Conservation (phyloP, 257 asterid genomes). For the Solanum chmielewskii region DNA sequence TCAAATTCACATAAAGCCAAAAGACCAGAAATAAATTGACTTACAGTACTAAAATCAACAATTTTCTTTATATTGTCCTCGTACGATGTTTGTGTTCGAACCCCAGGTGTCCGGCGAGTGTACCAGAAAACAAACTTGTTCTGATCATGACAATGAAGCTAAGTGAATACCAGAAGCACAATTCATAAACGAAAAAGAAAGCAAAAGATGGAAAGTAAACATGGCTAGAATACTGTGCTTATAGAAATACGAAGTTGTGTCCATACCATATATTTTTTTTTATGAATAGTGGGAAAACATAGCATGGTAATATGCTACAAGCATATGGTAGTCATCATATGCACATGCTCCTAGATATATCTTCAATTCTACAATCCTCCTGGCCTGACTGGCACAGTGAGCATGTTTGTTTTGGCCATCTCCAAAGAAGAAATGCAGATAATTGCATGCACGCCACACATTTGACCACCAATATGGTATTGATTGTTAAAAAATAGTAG, state of each 20-base stretch:
- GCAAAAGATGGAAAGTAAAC: neutral
- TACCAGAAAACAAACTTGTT: conserved; percentile 86
- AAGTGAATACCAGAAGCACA: neutral
- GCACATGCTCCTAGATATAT: neutral
- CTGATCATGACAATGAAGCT: conserved; percentile 28
- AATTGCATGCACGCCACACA: neutral
- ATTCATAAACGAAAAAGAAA: neutral
- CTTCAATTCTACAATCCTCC: neutral
- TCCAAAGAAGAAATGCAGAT: neutral
- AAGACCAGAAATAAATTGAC: conserved; percentile 5
- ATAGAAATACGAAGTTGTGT: neutral
- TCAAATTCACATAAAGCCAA: neutral
- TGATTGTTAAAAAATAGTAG: neutral
- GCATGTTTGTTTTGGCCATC: neutral
- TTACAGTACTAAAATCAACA: conserved; percentile 86
- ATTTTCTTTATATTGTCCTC: conserved; percentile 93
- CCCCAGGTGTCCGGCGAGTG: conserved; percentile 96
- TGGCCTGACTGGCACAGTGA: neutral
- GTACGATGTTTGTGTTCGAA: conserved; percentile 71
- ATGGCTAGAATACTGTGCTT: neutral
- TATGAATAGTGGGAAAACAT: neutral
- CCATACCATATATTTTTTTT: neutral
- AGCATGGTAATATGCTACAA: neutral
- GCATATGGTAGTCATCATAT: neutral
- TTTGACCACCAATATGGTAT: neutral